A percentile compares a stretch with the other conserved stretches of the same genome.
phyloP scores from a whole-genome alignment of 169 alveolate genomes.

The Eimeria praecox region DNA sequence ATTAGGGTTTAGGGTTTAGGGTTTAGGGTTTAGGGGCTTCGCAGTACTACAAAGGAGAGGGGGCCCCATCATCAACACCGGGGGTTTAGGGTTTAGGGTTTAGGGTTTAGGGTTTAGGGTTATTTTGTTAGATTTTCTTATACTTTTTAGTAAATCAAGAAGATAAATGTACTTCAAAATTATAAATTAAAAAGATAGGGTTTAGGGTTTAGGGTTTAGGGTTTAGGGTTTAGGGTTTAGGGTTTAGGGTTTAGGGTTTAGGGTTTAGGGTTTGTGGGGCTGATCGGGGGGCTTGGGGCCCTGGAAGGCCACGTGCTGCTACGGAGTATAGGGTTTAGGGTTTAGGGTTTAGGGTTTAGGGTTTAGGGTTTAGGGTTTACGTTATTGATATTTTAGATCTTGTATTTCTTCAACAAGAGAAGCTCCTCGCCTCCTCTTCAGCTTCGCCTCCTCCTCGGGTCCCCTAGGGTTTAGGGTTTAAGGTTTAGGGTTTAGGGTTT shows the following conservation, averaged over 20 bases:
- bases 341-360: neutral
- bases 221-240: constrained; percentile 12
- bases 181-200: neutral
- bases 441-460: neutral
- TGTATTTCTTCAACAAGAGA: neutral
- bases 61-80: neutral
- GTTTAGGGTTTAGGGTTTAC: constrained; percentile 29
- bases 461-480: constrained; percentile 29
- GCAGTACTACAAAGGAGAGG: neutral
- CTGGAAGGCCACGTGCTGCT: too few species aligned
- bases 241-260: neutral
- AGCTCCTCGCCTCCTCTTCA: neutral
- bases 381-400: neutral
- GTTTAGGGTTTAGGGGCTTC: neutral
- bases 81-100: neutral
- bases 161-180: neutral
- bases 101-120: constrained; percentile 28
- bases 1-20: neutral
- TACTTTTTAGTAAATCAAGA: neutral
- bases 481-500: constrained; percentile 32
- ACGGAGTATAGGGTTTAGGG: neutral
- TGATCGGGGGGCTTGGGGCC: too few species aligned
- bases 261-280: neutral
- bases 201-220: constrained; percentile 18
- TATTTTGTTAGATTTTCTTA: neutral